Percentiles rank a stretch among this genome's conserved stretches.
Evolutionary conservation across 2,329 filamentous ascomycete species (phyloP).

Genomic region (Fusarium pseudonygamai): DNA sequence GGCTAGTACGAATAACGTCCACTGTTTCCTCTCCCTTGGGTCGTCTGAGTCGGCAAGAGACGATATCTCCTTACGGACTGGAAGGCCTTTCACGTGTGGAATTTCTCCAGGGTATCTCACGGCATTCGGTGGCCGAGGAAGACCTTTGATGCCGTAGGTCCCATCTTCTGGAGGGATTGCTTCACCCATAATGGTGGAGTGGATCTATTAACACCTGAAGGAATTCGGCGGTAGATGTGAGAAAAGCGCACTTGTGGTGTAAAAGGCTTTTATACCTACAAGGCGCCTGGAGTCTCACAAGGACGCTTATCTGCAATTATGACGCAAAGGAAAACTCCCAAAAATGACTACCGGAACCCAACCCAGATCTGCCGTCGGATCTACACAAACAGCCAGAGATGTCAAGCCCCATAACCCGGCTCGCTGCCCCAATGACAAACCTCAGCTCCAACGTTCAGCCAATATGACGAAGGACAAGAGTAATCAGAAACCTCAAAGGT

Average conservation of each 20-base stretch:
- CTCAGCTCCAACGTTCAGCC: background rate
- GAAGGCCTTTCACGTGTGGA: background rate
- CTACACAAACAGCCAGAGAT: rapidly evolving
- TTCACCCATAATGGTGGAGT: background rate
- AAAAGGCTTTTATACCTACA: background rate
- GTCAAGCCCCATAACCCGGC: background rate
- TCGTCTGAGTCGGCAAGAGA: background rate
- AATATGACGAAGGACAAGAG: background rate
- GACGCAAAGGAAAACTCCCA: background rate
- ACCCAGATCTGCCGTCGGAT: background rate
- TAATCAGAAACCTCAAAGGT: background rate
- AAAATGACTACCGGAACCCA: rapidly evolving
- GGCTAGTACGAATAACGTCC: constrained; percentile 12
- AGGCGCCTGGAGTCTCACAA: rapidly evolving
- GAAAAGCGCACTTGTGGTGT: rapidly evolving
- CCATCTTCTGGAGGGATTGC: rapidly evolving
- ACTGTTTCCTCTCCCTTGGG: background rate
- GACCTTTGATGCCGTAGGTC: constrained; percentile 10
- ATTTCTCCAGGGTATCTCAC: background rate
- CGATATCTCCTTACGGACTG: constrained; percentile 3
- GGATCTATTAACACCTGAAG: rapidly evolving
- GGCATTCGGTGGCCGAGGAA: background rate
- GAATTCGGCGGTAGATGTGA: rapidly evolving
- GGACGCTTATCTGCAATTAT: background rate
- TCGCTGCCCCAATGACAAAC: background rate